Base-by-base conservation (phyloP, 805 yeast genomes). In the Pichia exigua region DNA sequence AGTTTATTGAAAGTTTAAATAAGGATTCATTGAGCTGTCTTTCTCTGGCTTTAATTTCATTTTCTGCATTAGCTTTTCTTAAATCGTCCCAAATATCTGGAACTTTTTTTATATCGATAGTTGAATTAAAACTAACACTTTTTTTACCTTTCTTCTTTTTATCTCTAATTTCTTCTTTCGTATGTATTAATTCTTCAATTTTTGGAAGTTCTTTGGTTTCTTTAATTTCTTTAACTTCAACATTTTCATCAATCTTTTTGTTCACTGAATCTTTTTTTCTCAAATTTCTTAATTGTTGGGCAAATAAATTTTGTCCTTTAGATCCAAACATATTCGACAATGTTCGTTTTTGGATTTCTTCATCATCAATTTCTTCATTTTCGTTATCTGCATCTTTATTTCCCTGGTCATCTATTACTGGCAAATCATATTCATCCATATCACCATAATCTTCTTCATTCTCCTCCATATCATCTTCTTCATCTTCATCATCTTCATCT, bases 71-170 rank as follows among this genome's bases (percentile, higher is more conserved):
- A 0, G 65, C 54, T 64, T 73, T 55, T 46, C 62, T 53, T 54
- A 79, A 59, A 39, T 73, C 73, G 30, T 73, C 73, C 60, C 83
- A 79, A 3, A 81, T 70, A 56, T 80, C 77, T 46, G 79, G 85
- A 46, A 84, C 73, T 51, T 80, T 81, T 54, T 81, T 82, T 12
- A 85, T 75, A 44, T 81, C 78, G 32, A 81, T 69, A 2, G 67
- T 67, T 1, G 72, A 71, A 0, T 82, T 72, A 66, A 83, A 84
- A 18, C 74, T 64, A 11, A 84, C 88, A 2, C 76, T 65, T 57
- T 79, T 81, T 55, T 71, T 71, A 47, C 28, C 3, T 24, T 48
- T 53, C 21, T 44, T 26, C n/a, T 26, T 13, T 8, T 28, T 42
- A 18, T 21, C 8, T 22, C 40, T 30, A 38, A 35, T 27, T 28